A percentile compares a stretch with the other conserved stretches of the same genome.
These are phyloP conservation scores for Hortiboletus campestris DNA, from an alignment of 768 basidiomycete species.

Conservation along the genomic window DNA sequence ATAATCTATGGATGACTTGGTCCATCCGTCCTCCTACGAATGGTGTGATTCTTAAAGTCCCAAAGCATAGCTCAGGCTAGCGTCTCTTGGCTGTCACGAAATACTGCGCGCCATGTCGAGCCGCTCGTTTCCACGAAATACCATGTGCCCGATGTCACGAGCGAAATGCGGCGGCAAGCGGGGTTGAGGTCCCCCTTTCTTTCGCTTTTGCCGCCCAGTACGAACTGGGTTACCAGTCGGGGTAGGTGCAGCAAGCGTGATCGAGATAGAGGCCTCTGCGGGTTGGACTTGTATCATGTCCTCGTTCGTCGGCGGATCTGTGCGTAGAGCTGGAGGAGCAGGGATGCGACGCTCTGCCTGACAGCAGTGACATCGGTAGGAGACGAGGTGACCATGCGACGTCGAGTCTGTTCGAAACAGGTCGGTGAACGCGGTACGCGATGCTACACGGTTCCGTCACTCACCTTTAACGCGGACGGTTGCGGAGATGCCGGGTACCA, in stretches of 20 bases:
- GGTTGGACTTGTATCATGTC: background rate
- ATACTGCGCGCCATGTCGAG: slow-evolving; percentile 20
- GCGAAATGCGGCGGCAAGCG: slow-evolving; percentile 61
- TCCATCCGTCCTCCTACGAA: background rate
- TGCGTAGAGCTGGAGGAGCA: slow-evolving; percentile 47
- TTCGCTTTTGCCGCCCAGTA: slow-evolving; percentile 5
- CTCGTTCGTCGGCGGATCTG: background rate
- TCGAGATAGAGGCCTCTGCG: background rate
- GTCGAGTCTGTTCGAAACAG: slow-evolving; percentile 36
- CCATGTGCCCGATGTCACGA: slow-evolving; percentile 59
- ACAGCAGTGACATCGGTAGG: slow-evolving; percentile 61
- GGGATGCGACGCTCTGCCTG: slow-evolving; percentile 61
- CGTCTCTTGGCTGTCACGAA: background rate
- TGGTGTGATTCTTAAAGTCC: background rate
- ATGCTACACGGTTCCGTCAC: slow-evolving; percentile 12
- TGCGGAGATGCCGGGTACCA: slow-evolving; percentile 68
- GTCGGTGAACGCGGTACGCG: slow-evolving; percentile 7
- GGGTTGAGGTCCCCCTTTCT: slow-evolving; percentile 27
- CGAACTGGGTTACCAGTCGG: background rate
- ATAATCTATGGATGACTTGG: background rate
- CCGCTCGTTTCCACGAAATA: slow-evolving; percentile 62
- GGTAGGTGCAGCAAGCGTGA: background rate
- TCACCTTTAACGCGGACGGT: slow-evolving; percentile 64
- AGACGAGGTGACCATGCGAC: slow-evolving; percentile 53
- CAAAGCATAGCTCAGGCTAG: background rate